A percentile compares a stretch with the other conserved stretches of the same genome.
Conservation (phyloP, 305 asterid genomes). For the Ajuga reptans region DNA sequence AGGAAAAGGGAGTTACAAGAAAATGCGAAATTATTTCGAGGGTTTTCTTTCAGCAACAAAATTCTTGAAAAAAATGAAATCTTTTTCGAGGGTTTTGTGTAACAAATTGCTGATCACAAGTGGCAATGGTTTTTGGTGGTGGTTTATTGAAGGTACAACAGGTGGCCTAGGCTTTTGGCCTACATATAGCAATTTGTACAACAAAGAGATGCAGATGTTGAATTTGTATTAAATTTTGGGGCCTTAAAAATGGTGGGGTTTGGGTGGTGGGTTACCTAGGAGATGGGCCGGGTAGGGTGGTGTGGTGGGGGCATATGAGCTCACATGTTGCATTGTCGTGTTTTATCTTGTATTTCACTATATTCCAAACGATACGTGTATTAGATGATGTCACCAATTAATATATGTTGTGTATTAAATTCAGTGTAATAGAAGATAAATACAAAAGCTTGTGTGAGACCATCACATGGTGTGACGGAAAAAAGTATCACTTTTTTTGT, state of each 20-base stretch:
- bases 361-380: too few species aligned
- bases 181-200: not conserved
- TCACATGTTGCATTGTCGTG: too few species aligned
- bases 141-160: constrained; percentile 41
- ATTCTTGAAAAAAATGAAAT: constrained; percentile 24
- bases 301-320: constrained; percentile 2
- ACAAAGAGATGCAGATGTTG: constrained; percentile 10
- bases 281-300: not conserved
- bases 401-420: too few species aligned
- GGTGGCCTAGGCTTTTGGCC: constrained; percentile 34
- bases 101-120: constrained; percentile 53
- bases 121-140: constrained; percentile 45
- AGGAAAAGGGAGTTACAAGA: not conserved
- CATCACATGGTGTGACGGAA: too few species aligned
- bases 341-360: too few species aligned
- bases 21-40: constrained; percentile 14
- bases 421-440: too few species aligned
- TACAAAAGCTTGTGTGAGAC: too few species aligned
- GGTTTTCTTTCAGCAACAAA: constrained; percentile 32
- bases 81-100: constrained; percentile 26
- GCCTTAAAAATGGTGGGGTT: constrained; percentile 29
- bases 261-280: not conserved
- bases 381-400: too few species aligned
- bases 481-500: too few species aligned
- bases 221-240: constrained; percentile 28